Percentiles rank a stretch among this genome's conserved stretches.
Conservation (phyloP, 2,329 filamentous ascomycete genomes). For the Colletotrichum brevisporum region DNA sequence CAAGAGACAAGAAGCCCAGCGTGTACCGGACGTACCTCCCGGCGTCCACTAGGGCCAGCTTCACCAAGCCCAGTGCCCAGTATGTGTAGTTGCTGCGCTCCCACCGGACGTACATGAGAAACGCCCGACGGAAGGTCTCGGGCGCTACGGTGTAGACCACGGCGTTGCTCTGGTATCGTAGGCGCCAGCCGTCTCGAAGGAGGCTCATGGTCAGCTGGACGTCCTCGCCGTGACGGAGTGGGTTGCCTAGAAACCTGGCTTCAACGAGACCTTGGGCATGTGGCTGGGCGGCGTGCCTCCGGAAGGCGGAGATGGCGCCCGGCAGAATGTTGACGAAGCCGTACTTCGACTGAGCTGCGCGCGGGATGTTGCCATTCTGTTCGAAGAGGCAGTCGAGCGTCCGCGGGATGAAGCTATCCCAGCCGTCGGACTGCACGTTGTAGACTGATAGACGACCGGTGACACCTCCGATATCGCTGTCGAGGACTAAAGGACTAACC, state of each 20-base stretch:
- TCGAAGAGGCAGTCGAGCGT: conserved; percentile 24
- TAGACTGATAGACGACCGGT: conserved; percentile 18
- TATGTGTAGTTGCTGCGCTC: conserved; percentile 26
- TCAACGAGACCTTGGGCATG: conserved; percentile 15
- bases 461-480: conserved; percentile 17
- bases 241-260: conserved; percentile 1
- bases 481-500: conserved; percentile 20
- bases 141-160: conserved; percentile 26
- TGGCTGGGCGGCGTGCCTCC: conserved; percentile 4
- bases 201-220: conserved; percentile 23
- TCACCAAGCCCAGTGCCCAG: conserved; percentile 20
- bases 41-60: conserved; percentile 7
- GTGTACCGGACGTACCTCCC: background rate
- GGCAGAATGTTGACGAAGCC: conserved; percentile 21
- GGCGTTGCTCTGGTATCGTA: conserved; percentile 22
- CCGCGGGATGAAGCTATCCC: conserved; percentile 10
- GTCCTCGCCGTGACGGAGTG: conserved; percentile 21
- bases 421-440: conserved; percentile 19
- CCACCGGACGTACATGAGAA: conserved; percentile 27
- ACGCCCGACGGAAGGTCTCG: conserved; percentile 16
- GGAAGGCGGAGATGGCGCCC: conserved; percentile 21
- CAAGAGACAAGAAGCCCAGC: background rate
- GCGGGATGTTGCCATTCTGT: conserved; percentile 24
- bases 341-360: conserved; percentile 18
- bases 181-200: conserved; percentile 15